Base-by-base conservation (phyloP, 805 yeast species). In the Kazachstania africana region DNA sequence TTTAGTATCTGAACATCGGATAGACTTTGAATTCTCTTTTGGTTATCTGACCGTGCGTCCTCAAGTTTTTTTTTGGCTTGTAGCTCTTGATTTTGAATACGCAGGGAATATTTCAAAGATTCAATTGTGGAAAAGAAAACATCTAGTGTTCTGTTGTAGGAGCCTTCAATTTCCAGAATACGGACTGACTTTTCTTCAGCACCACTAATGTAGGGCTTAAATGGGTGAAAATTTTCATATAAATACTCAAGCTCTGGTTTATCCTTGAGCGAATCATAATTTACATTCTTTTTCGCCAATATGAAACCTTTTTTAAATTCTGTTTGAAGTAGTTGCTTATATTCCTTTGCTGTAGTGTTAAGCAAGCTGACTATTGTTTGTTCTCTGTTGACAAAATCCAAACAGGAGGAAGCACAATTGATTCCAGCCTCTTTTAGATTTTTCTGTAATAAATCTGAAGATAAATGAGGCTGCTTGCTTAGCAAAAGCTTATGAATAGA, bases 61-160 rank as follows among this genome's bases (percentile, higher is more conserved):
- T 78, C 75, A 14, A 88, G 58, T 40, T 88, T 70, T 43, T 74
- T 79, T 36, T 70, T 68, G 1, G 95, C 95, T 33, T 70, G 68
- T n/a, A 65, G 65, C 44, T 82, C 81, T 40, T 79, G 87, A 38
- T 74, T 78, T 38, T 83, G 93, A 21, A 80, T 70, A 35, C 75
- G 70, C 34, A 81, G 56, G 0, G 85, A 76, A 45, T 75, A 72
- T 46, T 82, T 83, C 4, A 84, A 73, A 4, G 93, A 75, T 48
- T 88, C 94, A 12, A 87, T 62, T 0, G 88, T 75, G 0, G 95
- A 83, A 50, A 81, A 88, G 48, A 81, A 88, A 25, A 61, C 63
- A 54, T 88, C 98, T 14, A 88, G 65, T 0, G 96, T 78, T 36
- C 70, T 69, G 48, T 84, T 87, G 53, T 84, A 88, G 2, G 37